phyloP scores from a whole-genome alignment of 2,329 filamentous ascomycete species.

The Diaporthe sp. region DNA sequence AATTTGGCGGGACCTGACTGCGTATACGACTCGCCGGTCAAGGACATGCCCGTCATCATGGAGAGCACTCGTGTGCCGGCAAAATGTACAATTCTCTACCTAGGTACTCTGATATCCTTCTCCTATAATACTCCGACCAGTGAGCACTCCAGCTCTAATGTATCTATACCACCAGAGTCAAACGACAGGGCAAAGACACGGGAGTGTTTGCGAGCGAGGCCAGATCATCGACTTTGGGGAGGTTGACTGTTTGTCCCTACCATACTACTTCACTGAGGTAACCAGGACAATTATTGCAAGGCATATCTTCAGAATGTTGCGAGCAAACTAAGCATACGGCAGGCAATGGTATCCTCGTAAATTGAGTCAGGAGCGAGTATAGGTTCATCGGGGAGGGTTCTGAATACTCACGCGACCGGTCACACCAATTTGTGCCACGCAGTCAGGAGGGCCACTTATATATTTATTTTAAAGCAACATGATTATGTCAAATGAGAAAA shows the following conservation, averaged over 20 bases:
- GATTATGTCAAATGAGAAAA: background rate
- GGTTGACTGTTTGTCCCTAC: background rate
- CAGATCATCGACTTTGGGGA: background rate
- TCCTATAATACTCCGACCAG: background rate
- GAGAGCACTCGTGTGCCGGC: background rate
- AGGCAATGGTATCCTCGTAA: background rate
- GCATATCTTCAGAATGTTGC: rapidly evolving
- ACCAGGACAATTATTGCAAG: rapidly evolving
- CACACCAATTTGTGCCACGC: background rate
- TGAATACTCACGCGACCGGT: background rate
- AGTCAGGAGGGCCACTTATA: background rate
- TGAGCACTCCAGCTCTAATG: rapidly evolving
- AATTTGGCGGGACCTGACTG: background rate
- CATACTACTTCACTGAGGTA: background rate
- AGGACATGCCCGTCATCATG: too few species aligned
- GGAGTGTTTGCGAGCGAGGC: background rate
- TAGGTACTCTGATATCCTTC: background rate
- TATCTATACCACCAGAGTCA: background rate
- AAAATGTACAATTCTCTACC: too few species aligned
- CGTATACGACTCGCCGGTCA: background rate
- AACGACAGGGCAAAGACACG: too few species aligned
- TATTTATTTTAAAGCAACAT: background rate
- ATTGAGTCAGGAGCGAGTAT: background rate
- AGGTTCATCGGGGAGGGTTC: too few species aligned
- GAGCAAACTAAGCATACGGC: background rate